Conservation (phyloP, 352 stramenopile species). For the Pythium aphanidermatum region DNA sequence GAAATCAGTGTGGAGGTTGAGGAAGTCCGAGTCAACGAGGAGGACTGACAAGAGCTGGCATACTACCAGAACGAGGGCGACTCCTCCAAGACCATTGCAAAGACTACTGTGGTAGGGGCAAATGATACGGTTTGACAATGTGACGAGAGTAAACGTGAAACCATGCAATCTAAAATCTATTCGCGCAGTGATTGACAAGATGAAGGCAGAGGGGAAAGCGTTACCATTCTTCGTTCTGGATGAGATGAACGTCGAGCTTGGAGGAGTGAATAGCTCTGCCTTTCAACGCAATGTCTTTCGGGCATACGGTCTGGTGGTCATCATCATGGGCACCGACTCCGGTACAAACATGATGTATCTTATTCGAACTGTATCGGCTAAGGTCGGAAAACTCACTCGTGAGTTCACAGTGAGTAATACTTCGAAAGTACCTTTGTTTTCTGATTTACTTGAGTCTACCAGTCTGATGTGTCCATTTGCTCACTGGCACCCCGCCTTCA, state of each 20-base stretch:
- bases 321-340: slow-evolving; percentile 22
- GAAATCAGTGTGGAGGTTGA: slow-evolving; percentile 3
- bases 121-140: slow-evolving; percentile 14
- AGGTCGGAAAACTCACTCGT: too few relatives aligned
- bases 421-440: too few relatives aligned
- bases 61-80: slow-evolving; percentile 7
- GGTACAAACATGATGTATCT: too few relatives aligned
- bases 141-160: slow-evolving; percentile 4
- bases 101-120: background rate
- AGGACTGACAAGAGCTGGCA: slow-evolving; percentile 5
- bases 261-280: slow-evolving; percentile 12
- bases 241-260: slow-evolving; percentile 8
- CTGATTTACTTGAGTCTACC: too few relatives aligned
- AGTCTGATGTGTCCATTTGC: too few relatives aligned
- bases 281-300: slow-evolving; percentile 29
- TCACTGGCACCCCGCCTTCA: too few relatives aligned
- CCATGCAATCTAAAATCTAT: slow-evolving; percentile 1
- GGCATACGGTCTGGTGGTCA: slow-evolving; percentile 18
- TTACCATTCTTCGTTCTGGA: slow-evolving; percentile 18
- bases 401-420: too few relatives aligned
- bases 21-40: slow-evolving; percentile 4
- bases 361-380: slow-evolving; percentile 3
- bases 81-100: slow-evolving; percentile 9
- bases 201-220: slow-evolving; percentile 13
- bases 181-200: slow-evolving; percentile 6